Evolutionary conservation across 2,329 filamentous ascomycete species (phyloP).

Genomic region (Leptographium lundbergii): DNA sequence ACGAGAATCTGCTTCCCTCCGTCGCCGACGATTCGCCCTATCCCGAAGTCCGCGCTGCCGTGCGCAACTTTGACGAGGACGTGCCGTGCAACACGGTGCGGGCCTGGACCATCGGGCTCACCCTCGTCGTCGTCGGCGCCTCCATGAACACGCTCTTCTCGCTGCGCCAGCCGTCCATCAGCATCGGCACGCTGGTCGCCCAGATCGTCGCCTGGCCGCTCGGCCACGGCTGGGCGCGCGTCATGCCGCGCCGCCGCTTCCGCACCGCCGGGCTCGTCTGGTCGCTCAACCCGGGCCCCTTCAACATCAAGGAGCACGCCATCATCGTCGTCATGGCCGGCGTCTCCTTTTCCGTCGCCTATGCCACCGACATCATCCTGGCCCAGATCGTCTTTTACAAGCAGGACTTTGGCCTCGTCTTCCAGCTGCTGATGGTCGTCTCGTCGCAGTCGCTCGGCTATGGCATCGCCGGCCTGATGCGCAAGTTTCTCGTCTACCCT

Average conservation of each 20-base stretch:
- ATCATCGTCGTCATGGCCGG: constrained; percentile 61
- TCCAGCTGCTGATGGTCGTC: constrained; percentile 53
- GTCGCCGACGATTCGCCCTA: constrained; percentile 49
- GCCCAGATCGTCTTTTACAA: constrained; percentile 62
- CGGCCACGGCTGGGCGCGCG: constrained; percentile 45
- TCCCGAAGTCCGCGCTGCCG: constrained; percentile 51
- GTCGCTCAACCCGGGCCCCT: constrained; percentile 54
- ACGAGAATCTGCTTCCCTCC: constrained; percentile 17
- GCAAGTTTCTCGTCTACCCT: constrained; percentile 50
- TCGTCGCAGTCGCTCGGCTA: constrained; percentile 60
- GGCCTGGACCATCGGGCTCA: constrained; percentile 50
- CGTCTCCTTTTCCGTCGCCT: constrained; percentile 56
- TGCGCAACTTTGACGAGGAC: constrained; percentile 51
- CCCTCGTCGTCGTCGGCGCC: constrained; percentile 42
- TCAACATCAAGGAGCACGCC: constrained; percentile 58
- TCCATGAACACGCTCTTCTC: constrained; percentile 53
- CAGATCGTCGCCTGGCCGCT: constrained; percentile 53
- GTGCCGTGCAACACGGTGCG: constrained; percentile 53
- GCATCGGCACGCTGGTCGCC: constrained; percentile 46
- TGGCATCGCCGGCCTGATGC: constrained; percentile 55
- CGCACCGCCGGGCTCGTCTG: constrained; percentile 39
- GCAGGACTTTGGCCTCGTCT: constrained; percentile 52
- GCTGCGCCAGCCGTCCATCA: constrained; percentile 47
- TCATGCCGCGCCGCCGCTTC: constrained; percentile 37
- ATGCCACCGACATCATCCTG: constrained; percentile 62